Evolutionary conservation across 495 filamentous ascomycete species (phyloP).

Genomic region (Chaetomium cochliodes): DNA sequence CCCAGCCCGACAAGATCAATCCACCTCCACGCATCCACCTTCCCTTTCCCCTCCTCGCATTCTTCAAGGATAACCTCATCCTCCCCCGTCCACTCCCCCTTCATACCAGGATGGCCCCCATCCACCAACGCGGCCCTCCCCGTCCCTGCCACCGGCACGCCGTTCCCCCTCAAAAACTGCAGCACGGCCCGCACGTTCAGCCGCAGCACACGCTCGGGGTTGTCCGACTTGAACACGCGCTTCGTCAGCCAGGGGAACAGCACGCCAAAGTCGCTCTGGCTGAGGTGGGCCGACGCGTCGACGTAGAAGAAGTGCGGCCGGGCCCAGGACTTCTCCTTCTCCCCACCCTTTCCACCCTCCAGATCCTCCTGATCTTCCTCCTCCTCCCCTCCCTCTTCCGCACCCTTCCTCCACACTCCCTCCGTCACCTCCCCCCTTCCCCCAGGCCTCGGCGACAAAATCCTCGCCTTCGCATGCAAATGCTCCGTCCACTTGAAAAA

Average conservation of each 20-base stretch:
- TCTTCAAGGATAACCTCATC: slow-evolving; percentile 43
- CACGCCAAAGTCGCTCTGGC: slow-evolving; percentile 74
- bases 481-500: slow-evolving; percentile 72
- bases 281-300: slow-evolving; percentile 61
- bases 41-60: background rate
- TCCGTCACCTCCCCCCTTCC: slow-evolving; percentile 16
- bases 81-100: slow-evolving; percentile 28
- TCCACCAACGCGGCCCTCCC: slow-evolving; percentile 50
- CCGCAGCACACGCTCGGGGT: slow-evolving; percentile 60
- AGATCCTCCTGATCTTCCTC: too few species aligned
- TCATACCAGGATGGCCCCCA: slow-evolving; percentile 13
- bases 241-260: slow-evolving; percentile 68
- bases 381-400: background rate
- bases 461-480: slow-evolving; percentile 56
- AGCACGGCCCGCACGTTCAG: slow-evolving; percentile 64
- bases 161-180: slow-evolving; percentile 56
- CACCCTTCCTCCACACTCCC: background rate
- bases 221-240: slow-evolving; percentile 56
- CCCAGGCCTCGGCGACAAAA: slow-evolving; percentile 54
- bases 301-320: slow-evolving; percentile 64
- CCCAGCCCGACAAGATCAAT: slow-evolving; percentile 49
- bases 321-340: slow-evolving; percentile 10
- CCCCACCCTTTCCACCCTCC: too few species aligned
- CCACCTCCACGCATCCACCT: slow-evolving; percentile 39
- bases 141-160: slow-evolving; percentile 53